These are phyloP conservation scores for Phytopythium aichiense DNA, from an alignment of 352 stramenopile genomes.

Conservation along the genomic window DNA sequence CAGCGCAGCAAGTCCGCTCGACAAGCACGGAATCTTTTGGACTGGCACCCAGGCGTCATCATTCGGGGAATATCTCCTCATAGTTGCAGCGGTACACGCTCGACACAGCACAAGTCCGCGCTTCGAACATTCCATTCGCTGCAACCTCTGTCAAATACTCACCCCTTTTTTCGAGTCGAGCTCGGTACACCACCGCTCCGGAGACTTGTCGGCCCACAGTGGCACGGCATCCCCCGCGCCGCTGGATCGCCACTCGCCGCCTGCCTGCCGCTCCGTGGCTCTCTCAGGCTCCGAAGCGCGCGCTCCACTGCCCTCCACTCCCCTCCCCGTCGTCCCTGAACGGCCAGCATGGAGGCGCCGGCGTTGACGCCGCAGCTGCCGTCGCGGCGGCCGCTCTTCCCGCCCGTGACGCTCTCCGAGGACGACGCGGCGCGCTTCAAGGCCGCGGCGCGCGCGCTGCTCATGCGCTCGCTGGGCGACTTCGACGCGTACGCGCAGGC, in stretches of 20 bases:
- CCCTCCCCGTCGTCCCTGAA: background rate
- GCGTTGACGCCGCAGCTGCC: background rate
- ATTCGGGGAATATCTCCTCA: background rate
- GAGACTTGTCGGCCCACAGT: background rate
- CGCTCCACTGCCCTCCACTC: background rate
- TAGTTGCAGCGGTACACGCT: background rate
- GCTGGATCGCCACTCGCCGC: background rate
- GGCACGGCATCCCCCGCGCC: background rate
- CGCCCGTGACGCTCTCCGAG: slow-evolving; percentile 23
- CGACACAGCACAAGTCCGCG: background rate
- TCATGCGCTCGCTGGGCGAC: slow-evolving; percentile 21
- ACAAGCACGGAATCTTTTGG: background rate
- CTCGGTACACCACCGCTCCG: background rate
- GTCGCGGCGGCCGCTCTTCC: slow-evolving; percentile 20
- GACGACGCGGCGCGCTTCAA: slow-evolving; percentile 23
- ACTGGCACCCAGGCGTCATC: background rate
- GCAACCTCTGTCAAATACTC: background rate
- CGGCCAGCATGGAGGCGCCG: slow-evolving; percentile 1
- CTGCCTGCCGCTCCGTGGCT: background rate
- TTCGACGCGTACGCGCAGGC: slow-evolving; percentile 32
- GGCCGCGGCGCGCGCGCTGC: slow-evolving; percentile 23
- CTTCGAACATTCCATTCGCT: background rate
- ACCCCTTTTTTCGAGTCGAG: background rate
- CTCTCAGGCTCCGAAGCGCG: background rate
- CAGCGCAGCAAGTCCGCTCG: background rate